phyloP scores from a whole-genome alignment of 352 stramenopile genomes.

The Phytophthora idaei region DNA sequence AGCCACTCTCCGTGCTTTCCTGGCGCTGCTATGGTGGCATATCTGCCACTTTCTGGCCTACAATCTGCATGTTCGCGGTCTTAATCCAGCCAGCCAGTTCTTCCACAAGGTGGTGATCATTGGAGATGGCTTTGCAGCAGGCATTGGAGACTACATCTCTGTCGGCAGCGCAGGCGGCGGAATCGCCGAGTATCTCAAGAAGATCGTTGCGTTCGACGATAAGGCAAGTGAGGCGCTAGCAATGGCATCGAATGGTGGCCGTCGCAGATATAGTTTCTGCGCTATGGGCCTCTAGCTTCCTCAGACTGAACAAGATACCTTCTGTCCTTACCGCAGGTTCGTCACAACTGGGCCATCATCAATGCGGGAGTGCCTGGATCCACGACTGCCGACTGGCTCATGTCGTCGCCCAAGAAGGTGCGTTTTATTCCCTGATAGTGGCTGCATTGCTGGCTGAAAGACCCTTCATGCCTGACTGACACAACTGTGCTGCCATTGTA shows the following conservation, averaged over 20 bases:
- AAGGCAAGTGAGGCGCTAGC: constrained; percentile 49
- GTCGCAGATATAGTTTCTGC: background rate
- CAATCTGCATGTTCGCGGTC: constrained; percentile 45
- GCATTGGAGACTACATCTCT: constrained; percentile 79
- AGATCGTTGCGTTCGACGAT: constrained; percentile 50
- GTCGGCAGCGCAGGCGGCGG: constrained; percentile 48
- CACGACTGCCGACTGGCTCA: constrained; percentile 65
- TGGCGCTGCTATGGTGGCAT: constrained; percentile 74
- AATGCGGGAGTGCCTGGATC: constrained; percentile 75
- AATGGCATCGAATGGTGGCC: background rate
- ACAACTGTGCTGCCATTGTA: background rate
- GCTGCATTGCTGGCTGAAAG: background rate
- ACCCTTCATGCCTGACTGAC: constrained; percentile 1
- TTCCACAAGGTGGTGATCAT: constrained; percentile 87
- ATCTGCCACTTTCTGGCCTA: constrained; percentile 62
- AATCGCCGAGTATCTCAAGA: constrained; percentile 62
- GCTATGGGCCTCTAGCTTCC: no score
- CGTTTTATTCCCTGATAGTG: background rate
- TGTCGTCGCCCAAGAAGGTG: constrained; percentile 70
- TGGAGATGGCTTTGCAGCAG: constrained; percentile 84
- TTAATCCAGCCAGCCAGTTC: constrained; percentile 66
- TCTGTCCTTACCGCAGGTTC: constrained; percentile 49
- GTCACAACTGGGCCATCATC: constrained; percentile 82
- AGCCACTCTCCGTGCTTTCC: constrained; percentile 49
- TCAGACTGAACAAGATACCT: constrained; percentile 20